Percentiles rank a stretch among this genome's conserved stretches.
These are phyloP conservation scores for Plasmodium falciparum DNA, from an alignment of 169 alveolate genomes.

Conservation along the genomic window DNA sequence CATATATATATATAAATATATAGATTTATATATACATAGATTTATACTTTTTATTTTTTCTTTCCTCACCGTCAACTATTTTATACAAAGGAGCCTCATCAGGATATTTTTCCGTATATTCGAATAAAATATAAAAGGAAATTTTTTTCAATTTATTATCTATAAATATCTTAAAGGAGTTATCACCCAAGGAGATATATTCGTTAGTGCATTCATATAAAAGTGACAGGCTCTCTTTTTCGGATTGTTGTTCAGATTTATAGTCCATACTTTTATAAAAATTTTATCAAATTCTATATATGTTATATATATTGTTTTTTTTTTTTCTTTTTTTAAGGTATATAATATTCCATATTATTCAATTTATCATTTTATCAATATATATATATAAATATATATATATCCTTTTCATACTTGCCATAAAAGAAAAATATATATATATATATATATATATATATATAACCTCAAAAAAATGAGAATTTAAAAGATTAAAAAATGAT, in stretches of 20 bases:
- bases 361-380: not conserved
- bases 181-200: conserved; percentile 20
- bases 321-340: conserved; percentile 4
- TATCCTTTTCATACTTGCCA: no score
- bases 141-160: conserved; percentile 50
- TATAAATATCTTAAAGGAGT: conserved; percentile 28
- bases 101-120: conserved; percentile 56
- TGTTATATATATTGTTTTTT: not conserved
- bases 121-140: conserved; percentile 43
- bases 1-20: not conserved
- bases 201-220: conserved; percentile 61
- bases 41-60: not conserved
- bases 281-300: not conserved
- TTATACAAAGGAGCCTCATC: conserved; percentile 52
- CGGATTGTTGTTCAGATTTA: conserved; percentile 47
- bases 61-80: conserved; percentile 45
- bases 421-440: not conserved
- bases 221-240: conserved; percentile 59
- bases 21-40: not conserved
- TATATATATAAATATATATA: not conserved
- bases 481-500: no score
- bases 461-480: not conserved
- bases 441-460: conserved; percentile 2
- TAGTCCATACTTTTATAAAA: conserved; percentile 40
- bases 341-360: not conserved